phyloP scores from a whole-genome alignment of 23 red algal species.

The Gracilaria caudata region DNA sequence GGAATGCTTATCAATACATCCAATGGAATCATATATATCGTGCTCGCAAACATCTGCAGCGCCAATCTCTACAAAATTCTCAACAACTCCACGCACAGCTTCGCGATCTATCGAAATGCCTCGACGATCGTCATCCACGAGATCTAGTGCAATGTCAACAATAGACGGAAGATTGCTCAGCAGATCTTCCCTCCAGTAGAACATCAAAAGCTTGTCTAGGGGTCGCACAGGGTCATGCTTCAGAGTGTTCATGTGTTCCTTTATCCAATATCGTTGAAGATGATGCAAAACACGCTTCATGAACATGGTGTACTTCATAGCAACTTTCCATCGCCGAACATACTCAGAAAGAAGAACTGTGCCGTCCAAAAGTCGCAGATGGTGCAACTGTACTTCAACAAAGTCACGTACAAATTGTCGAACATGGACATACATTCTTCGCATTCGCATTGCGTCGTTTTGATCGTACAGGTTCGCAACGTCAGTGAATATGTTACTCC shows the following conservation, averaged over 20 bases:
- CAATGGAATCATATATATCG: background rate
- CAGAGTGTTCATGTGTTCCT: slow-evolving; percentile 46
- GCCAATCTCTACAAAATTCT: slow-evolving; percentile 65
- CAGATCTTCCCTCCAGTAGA: slow-evolving; percentile 75
- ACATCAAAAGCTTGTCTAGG: slow-evolving; percentile 71
- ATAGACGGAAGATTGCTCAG: slow-evolving; percentile 38
- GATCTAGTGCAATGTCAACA: slow-evolving; percentile 32
- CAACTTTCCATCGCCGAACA: slow-evolving; percentile 32
- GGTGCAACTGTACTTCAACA: slow-evolving; percentile 30
- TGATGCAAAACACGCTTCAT: slow-evolving; percentile 73
- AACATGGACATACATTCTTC: slow-evolving; percentile 62
- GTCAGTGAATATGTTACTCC: slow-evolving; percentile 54
- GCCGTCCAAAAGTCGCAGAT: slow-evolving; percentile 27
- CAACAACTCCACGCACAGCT: slow-evolving; percentile 49
- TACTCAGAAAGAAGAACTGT: slow-evolving; percentile 47
- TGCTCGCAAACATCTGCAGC: slow-evolving; percentile 54
- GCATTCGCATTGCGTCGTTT: slow-evolving; percentile 49
- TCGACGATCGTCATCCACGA: slow-evolving; percentile 46
- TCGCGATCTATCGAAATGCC: slow-evolving; percentile 45
- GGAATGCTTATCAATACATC: background rate
- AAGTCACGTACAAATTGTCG: slow-evolving; percentile 45
- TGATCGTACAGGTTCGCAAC: slow-evolving; percentile 51
- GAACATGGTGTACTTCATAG: slow-evolving; percentile 29
- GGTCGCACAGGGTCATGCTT: slow-evolving; percentile 69
- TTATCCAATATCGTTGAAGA: slow-evolving; percentile 71